These are phyloP conservation scores for Candida gorgasii DNA, from an alignment of 805 yeast species.

Conservation along the genomic window DNA sequence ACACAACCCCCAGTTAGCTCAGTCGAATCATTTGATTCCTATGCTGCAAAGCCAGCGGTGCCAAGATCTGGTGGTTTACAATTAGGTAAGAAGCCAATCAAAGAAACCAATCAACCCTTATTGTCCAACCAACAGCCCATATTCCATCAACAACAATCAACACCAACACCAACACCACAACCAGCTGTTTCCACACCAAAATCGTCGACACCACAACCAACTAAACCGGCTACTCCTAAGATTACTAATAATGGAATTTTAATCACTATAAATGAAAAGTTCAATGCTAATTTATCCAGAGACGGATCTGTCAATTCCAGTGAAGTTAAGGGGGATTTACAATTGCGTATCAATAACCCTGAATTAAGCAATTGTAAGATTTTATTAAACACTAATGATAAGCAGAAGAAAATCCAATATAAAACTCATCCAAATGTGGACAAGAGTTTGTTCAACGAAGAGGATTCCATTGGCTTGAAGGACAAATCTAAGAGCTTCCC, in stretches of 20 bases:
- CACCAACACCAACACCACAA: slow-evolving; percentile 3
- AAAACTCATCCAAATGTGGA: slow-evolving; percentile 98
- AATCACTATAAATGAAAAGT: slow-evolving; percentile 72
- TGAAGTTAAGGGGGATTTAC: slow-evolving; percentile 89
- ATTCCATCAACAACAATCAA: slow-evolving; percentile 25
- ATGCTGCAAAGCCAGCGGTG: background rate
- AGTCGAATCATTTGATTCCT: slow-evolving; percentile 12
- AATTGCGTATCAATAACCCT: slow-evolving; percentile 81
- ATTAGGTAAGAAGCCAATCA: slow-evolving; percentile 58
- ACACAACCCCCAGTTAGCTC: slow-evolving; percentile 20
- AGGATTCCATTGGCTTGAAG: slow-evolving; percentile 66
- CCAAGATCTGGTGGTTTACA: slow-evolving; percentile 61
- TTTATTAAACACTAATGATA: slow-evolving; percentile 50
- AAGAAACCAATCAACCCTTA: slow-evolving; percentile 31
- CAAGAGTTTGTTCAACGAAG: slow-evolving; percentile 60
- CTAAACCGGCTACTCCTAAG: slow-evolving; percentile 20
- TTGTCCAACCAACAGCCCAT: slow-evolving; percentile 34
- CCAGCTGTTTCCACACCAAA: slow-evolving; percentile 16
- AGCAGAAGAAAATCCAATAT: slow-evolving; percentile 60
- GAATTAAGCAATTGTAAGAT: slow-evolving; percentile 67
- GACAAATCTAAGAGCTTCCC: slow-evolving; percentile 85
- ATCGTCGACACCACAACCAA: slow-evolving; percentile 15
- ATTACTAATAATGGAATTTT: slow-evolving; percentile 72
- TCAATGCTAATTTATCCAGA: slow-evolving; percentile 75
- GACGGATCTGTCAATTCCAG: slow-evolving; percentile 73